Conservation (phyloP, 805 yeast species). For the Candida pseudofarinosa region DNA sequence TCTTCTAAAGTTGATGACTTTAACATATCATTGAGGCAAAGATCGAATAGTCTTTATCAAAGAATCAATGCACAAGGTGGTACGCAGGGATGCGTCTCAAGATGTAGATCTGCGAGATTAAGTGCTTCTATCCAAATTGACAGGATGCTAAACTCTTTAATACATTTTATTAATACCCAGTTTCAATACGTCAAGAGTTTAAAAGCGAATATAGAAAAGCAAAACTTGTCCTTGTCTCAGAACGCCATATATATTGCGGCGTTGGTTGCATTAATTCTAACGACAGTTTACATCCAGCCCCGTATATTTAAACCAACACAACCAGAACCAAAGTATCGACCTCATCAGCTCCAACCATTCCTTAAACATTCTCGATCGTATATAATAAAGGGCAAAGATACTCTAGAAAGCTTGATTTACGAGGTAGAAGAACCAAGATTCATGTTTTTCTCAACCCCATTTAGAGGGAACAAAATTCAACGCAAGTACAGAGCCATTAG, state of each 20-base stretch:
- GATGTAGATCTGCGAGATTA: neutral
- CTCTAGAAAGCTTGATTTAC: neutral
- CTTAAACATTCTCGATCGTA: neutral
- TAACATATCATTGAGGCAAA: slow-evolving; percentile 20
- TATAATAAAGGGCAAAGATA: neutral
- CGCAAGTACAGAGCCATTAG: neutral
- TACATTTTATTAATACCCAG: neutral
- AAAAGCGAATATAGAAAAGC: neutral
- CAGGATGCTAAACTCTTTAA: neutral
- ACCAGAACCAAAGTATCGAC: neutral
- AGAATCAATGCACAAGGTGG: slow-evolving; percentile 4
- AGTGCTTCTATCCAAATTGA: neutral
- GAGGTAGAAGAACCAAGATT: neutral
- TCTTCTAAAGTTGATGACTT: slow-evolving; percentile 7
- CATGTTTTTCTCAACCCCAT: neutral
- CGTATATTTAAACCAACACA: neutral
- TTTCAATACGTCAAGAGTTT: neutral
- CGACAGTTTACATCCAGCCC: neutral
- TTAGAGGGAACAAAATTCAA: neutral
- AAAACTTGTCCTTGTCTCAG: neutral
- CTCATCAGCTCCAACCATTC: neutral
- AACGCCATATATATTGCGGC: neutral
- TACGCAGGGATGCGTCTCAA: neutral
- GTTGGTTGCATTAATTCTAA: neutral
- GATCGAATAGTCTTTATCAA: slow-evolving; percentile 16